Evolutionary conservation across 2,329 filamentous ascomycete species (phyloP), one percentile per base, ranked within the genome.

Genomic region (Cryphonectria carpinicola): DNA sequence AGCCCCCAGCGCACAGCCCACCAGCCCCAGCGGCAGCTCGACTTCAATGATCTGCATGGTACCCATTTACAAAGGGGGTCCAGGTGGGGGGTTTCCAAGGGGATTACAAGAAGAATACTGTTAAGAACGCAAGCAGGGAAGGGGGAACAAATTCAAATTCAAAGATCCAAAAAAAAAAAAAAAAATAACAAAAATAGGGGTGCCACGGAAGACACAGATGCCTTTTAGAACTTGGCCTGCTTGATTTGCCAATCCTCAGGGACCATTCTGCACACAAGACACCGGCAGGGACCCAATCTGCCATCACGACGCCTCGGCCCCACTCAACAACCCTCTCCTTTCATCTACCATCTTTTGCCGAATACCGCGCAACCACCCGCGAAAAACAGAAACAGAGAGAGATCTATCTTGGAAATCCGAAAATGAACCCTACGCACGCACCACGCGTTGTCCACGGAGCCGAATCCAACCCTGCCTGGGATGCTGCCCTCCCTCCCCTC

Each of bases 401-500:
- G 58, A 37, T n/a, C 58, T 64, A 32, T 35, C 43, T 65, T 17
- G 41, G 17, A 32, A 28, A 49, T 35, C 41, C 63, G 63, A 35
- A 65, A 65, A 65, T 65, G 43, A 65, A 49, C 22, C 22, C 37
- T 49, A 65, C 63, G 63, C 63, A 65, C 63, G 63, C 63, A 49
- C 43, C 63, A 65, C 43, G 63, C 63, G 63, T 49, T 49, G 63
- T 52, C 28, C 5, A 61, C 43, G 41, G 63, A 52, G 43, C 39
- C 63, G 63, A 46, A 65, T 49, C 28, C 63, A 28, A 65, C 63
- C 28, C 28, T 52, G 63, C 19, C 3, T 49, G 43, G n/a, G 28
- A 14, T 49, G 46, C 46, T 49, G 46, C 19, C 54, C 54, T 28
- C 11, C 54, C 25, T 6, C 54, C 11, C 54, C 25, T 6, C 54